Conservation (phyloP, 2,329 filamentous ascomycete genomes). For the Elsinoe perseae region DNA sequence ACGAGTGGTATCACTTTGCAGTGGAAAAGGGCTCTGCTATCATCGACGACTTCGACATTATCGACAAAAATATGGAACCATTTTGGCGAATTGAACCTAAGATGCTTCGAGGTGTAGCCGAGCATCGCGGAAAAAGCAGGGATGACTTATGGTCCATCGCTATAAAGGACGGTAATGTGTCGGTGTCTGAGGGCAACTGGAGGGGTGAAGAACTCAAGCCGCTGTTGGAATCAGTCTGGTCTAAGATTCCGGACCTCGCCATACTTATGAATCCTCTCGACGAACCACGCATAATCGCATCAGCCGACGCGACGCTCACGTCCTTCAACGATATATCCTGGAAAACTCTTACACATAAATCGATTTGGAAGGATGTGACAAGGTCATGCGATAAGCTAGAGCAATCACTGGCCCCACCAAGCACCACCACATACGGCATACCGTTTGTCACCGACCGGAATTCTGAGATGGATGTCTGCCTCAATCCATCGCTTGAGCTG, state of each 20-base stretch:
- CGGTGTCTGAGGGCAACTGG: background rate
- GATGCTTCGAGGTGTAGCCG: background rate
- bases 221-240: background rate
- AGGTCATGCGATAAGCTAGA: background rate
- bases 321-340: background rate
- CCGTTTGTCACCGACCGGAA: slow-evolving; percentile 3
- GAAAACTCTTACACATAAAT: background rate
- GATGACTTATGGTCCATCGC: background rate
- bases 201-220: background rate
- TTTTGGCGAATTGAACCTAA: slow-evolving; percentile 9
- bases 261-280: slow-evolving; percentile 45
- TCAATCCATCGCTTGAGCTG: slow-evolving; percentile 37
- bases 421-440: background rate
- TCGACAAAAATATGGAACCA: background rate
- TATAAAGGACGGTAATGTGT: background rate
- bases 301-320: too few species aligned
- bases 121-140: background rate
- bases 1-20: slow-evolving; percentile 8
- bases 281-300: slow-evolving; percentile 39
- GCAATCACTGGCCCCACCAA: background rate
- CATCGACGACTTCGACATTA: slow-evolving; percentile 16
- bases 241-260: slow-evolving; percentile 32
- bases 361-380: background rate
- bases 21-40: background rate
- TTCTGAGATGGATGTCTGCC: slow-evolving; percentile 34